phyloP scores from a whole-genome alignment of 2,329 filamentous ascomycete species.

The Sphaerulina musiva region DNA sequence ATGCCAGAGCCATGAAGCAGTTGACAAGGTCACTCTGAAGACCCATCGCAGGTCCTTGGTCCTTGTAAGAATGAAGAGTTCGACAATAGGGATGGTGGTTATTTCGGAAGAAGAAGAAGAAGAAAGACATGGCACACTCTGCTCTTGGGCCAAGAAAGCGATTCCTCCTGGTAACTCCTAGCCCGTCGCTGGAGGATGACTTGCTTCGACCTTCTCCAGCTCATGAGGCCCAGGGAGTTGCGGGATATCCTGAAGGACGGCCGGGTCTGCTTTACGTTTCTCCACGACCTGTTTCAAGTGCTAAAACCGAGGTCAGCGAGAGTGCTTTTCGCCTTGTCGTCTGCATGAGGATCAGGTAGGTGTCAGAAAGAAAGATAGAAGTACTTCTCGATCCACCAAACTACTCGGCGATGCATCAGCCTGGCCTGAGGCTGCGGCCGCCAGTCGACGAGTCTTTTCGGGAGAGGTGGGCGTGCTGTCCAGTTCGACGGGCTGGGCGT shows the following conservation, averaged over 20 bases:
- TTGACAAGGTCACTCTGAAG: too few relatives aligned
- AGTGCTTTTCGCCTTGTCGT: not conserved
- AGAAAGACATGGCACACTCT: not conserved
- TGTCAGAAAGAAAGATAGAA: not conserved
- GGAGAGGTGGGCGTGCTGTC: constrained; percentile 35
- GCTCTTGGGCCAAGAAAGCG: too few relatives aligned
- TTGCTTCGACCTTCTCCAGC: constrained; percentile 31
- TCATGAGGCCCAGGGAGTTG: constrained; percentile 41
- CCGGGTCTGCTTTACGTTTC: constrained; percentile 37
- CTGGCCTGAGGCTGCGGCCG: constrained; percentile 20
- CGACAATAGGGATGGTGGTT: not conserved
- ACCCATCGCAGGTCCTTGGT: too few relatives aligned
- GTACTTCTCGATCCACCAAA: constrained; percentile 25
- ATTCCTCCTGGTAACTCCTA: too few relatives aligned
- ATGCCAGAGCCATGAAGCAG: not conserved
- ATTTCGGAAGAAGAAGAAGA: not conserved
- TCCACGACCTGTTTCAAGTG: constrained; percentile 34
- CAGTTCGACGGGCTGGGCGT: constrained; percentile 40
- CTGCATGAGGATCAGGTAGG: too few relatives aligned
- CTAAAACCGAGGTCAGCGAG: not conserved
- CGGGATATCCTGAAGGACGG: constrained; percentile 43
- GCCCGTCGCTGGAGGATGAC: not conserved
- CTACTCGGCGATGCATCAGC: constrained; percentile 15
- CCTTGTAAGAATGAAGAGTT: not conserved
- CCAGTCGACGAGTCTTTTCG: constrained; percentile 18